Evolutionary conservation across 2,329 filamentous ascomycete genomes (phyloP).

Genomic region (Zymoseptoria crescenta): DNA sequence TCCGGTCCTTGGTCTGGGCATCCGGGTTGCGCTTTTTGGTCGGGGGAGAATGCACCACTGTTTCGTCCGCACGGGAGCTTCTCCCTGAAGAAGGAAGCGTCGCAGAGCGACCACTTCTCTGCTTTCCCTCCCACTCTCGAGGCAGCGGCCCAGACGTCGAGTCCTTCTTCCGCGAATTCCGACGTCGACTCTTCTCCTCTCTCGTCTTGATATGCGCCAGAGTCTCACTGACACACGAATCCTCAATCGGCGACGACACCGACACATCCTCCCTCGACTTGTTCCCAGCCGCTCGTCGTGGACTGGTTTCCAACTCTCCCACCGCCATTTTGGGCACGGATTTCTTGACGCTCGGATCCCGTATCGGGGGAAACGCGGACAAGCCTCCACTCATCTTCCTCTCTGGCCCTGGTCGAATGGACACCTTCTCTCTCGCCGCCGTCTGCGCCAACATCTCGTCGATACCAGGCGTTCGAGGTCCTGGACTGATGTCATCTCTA

Average conservation of each 20-base stretch:
- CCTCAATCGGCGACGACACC: neutral
- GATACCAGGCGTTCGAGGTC: neutral
- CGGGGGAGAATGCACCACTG: too few relatives aligned
- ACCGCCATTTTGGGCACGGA: neutral
- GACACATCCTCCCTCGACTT: neutral
- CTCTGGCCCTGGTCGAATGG: neutral
- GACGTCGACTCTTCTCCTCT: neutral
- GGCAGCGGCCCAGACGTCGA: neutral
- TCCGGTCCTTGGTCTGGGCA: too few relatives aligned
- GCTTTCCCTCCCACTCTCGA: neutral
- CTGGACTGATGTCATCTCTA: neutral
- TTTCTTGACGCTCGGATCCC: neutral
- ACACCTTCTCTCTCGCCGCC: neutral
- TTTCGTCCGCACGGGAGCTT: too few relatives aligned
- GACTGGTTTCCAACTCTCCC: neutral
- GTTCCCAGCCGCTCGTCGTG: neutral
- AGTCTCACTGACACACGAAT: neutral
- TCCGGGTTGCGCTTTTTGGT: too few relatives aligned
- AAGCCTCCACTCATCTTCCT: neutral
- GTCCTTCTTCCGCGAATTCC: neutral
- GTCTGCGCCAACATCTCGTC: neutral
- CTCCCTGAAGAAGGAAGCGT: neutral
- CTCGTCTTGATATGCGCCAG: neutral
- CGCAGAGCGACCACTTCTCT: neutral
- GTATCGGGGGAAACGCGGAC: neutral